Percentiles rank a stretch among this genome's conserved stretches.
Evolutionary conservation across 495 filamentous ascomycete genomes (phyloP).

Genomic region (Lasiosphaeria hispida): DNA sequence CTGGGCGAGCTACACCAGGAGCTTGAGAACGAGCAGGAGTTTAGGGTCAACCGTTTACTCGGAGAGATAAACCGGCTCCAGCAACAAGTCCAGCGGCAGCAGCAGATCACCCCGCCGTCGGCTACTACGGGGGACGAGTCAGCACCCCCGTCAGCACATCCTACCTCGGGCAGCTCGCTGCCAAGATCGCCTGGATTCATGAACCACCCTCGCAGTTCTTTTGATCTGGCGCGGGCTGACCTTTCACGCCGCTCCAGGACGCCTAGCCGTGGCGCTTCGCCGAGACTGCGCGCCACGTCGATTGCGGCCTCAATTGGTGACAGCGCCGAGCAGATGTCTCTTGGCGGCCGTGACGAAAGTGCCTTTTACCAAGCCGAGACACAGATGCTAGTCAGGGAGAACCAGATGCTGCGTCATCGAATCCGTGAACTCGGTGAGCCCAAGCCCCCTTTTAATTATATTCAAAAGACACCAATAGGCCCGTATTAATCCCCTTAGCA

Average conservation of each 20-base stretch:
- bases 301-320: constrained; percentile 56
- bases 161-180: constrained; percentile 33
- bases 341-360: constrained; percentile 67
- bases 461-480: neutral
- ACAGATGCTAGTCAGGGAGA: constrained; percentile 80
- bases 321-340: constrained; percentile 41
- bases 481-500: neutral
- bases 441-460: neutral
- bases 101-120: constrained; percentile 40
- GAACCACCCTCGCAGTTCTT: constrained; percentile 53
- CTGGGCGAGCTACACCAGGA: constrained; percentile 95
- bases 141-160: constrained; percentile 27
- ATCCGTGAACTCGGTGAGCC: constrained; percentile 75
- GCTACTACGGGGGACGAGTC: constrained; percentile 60
- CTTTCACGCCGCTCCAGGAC: constrained; percentile 54
- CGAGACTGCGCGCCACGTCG: constrained; percentile 52
- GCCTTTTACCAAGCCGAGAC: constrained; percentile 93
- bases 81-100: constrained; percentile 64
- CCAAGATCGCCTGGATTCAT: constrained; percentile 55
- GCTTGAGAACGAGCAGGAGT: constrained; percentile 92
- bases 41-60: constrained; percentile 89
- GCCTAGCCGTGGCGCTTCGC: constrained; percentile 55
- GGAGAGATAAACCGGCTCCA: constrained; percentile 88
- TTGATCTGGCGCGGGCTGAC: constrained; percentile 55
- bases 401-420: constrained; percentile 84